Conservation (phyloP, 306 rosid species). For the Lathyrus oleraceus region DNA sequence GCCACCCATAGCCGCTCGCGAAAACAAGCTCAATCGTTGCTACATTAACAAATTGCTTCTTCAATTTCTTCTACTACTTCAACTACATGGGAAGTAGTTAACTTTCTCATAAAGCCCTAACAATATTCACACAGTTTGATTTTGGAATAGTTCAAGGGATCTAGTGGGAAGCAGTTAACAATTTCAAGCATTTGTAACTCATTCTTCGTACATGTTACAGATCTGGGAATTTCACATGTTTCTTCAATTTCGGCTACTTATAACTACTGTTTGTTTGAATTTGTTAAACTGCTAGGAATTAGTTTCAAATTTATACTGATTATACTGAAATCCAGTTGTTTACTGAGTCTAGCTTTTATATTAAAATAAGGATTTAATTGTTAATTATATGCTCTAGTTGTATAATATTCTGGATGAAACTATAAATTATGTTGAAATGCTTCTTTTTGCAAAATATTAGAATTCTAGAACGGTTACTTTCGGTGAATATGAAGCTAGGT, state of each 20-base stretch:
- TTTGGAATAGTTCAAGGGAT: slow-evolving; percentile 90
- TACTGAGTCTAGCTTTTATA: slow-evolving; percentile 57
- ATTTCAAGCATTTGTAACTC: slow-evolving; percentile 84
- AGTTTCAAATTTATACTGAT: too few species aligned
- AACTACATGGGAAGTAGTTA: too few species aligned
- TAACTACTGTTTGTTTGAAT: too few species aligned
- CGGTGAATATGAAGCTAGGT: too few species aligned
- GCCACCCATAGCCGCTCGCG: too few species aligned
- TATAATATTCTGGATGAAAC: slow-evolving; percentile 75
- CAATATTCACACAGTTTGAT: slow-evolving; percentile 57
- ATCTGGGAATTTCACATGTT: slow-evolving; percentile 58
- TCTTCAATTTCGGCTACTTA: slow-evolving; percentile 71
- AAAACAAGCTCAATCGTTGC: too few species aligned
- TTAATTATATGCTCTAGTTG: too few species aligned
- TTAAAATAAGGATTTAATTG: slow-evolving; percentile 60
- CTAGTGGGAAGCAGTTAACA: slow-evolving; percentile 95
- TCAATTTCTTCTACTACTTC: too few species aligned
- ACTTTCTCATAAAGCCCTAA: too few species aligned
- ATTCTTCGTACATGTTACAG: slow-evolving; percentile 78
- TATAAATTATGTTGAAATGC: slow-evolving; percentile 56
- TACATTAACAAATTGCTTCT: too few species aligned
- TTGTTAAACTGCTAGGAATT: slow-evolving; percentile 80
- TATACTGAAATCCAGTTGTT: slow-evolving; percentile 60
- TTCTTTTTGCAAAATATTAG: slow-evolving; percentile 70
- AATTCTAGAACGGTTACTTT: slow-evolving; percentile 65